A percentile compares a stretch with the other conserved stretches of the same genome.
Evolutionary conservation across 108 stramenopile species (phyloP).

Genomic region (Nitzschia sp.): DNA sequence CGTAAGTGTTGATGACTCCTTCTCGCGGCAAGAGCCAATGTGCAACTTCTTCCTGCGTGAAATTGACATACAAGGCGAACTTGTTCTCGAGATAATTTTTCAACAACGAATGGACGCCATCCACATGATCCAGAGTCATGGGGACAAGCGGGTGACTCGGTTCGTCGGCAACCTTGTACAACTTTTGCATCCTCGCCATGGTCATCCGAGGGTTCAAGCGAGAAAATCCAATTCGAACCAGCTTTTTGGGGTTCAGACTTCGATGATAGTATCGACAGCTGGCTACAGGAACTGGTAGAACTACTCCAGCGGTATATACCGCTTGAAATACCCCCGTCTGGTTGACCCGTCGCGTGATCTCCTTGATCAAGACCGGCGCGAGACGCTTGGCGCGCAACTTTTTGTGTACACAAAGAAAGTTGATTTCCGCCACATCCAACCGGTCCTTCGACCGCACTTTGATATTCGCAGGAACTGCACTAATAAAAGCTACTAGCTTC

Average conservation of each 20-base stretch:
- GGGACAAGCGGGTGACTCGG: conserved; percentile 46
- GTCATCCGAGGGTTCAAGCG: conserved; percentile 88
- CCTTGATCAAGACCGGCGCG: conserved; percentile 99
- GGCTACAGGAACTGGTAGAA: conserved; percentile 92
- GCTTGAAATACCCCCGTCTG: conserved; percentile 92
- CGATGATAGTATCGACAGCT: conserved; percentile 95
- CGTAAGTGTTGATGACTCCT: conserved; percentile 92
- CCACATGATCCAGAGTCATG: conserved; percentile 85
- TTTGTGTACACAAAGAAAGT: conserved; percentile 99
- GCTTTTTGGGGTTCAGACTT: conserved; percentile 93
- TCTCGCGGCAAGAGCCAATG: conserved; percentile 96
- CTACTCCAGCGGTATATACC: conserved; percentile 98
- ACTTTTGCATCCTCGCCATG: conserved; percentile 90
- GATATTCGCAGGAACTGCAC: conserved; percentile 89
- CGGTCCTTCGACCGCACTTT: conserved; percentile 50
- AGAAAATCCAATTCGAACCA: conserved; percentile 93
- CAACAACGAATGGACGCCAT: conserved; percentile 76
- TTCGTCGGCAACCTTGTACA: conserved; percentile 79
- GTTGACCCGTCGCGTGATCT: conserved; percentile 97
- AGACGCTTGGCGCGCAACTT: conserved; percentile 95
- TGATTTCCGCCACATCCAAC: conserved; percentile 89
- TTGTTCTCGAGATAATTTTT: conserved; percentile 72
- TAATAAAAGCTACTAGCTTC: conserved; percentile 95
- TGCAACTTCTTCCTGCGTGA: conserved; percentile 86
- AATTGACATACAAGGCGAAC: conserved; percentile 79